These are phyloP conservation scores for Yamadazyma sp. DNA, from an alignment of 1,139 yeast genomes.

Conservation along the genomic window DNA sequence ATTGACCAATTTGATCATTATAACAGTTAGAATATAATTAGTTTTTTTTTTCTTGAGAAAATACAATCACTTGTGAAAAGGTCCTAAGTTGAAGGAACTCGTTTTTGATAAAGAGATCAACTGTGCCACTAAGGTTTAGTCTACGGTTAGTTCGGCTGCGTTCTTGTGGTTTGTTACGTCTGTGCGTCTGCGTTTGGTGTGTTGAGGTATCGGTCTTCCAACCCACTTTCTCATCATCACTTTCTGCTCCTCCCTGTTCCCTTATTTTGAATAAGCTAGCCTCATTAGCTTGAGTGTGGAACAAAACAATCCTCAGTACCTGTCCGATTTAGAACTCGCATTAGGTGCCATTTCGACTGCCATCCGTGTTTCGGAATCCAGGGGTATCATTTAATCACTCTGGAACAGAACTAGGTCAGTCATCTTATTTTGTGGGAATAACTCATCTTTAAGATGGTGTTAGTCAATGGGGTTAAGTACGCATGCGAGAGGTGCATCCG, in stretches of 20 bases:
- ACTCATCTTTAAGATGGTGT: slow-evolving; percentile 82
- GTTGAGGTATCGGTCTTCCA: not conserved
- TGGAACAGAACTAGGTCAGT: too few species aligned
- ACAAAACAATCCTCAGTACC: too few species aligned
- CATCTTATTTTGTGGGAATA: too few species aligned
- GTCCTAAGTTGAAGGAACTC: slow-evolving; percentile 1
- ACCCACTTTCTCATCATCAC: not conserved
- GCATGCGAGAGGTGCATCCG: slow-evolving; percentile 96
- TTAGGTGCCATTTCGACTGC: too few species aligned
- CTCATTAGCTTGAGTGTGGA: not conserved
- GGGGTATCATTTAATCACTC: too few species aligned
- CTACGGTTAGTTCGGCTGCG: slow-evolving; percentile 4
- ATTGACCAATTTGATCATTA: not conserved
- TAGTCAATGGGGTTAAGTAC: slow-evolving; percentile 87
- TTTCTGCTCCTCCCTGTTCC: not conserved
- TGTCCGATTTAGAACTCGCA: too few species aligned
- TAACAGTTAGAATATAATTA: not conserved
- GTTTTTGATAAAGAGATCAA: not conserved
- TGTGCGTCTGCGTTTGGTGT: slow-evolving; percentile 4
- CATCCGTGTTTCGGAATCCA: not conserved
- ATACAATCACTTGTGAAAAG: not conserved
- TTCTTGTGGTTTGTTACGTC: slow-evolving; percentile 4
- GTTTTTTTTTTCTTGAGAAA: not conserved
- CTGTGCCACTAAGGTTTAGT: not conserved
- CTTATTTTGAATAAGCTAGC: not conserved